These are phyloP conservation scores for Phanerochaete sordida DNA, from an alignment of 768 basidiomycete species.

Conservation along the genomic window DNA sequence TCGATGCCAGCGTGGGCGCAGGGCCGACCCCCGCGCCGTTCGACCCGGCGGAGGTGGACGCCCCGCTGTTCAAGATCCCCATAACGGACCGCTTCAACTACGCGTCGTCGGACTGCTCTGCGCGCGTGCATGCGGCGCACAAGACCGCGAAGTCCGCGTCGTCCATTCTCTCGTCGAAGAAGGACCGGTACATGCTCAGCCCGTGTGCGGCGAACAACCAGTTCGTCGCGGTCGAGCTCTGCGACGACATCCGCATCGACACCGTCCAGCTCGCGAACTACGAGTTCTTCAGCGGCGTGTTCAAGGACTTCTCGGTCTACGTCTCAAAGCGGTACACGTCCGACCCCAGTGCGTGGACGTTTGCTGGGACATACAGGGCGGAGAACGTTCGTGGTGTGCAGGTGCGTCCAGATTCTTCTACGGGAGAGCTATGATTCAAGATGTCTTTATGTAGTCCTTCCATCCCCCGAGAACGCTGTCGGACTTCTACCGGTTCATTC, in stretches of 20 bases:
- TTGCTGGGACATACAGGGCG: slow-evolving; percentile 80
- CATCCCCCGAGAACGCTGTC: slow-evolving; percentile 68
- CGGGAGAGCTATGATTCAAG: background rate
- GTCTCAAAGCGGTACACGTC: slow-evolving; percentile 47
- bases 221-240: slow-evolving; percentile 92
- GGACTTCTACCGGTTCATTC: slow-evolving; percentile 91
- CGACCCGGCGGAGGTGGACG: slow-evolving; percentile 25
- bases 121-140: slow-evolving; percentile 84
- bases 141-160: slow-evolving; percentile 77
- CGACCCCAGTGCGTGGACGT: slow-evolving; percentile 40
- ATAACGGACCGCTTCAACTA: slow-evolving; percentile 91
- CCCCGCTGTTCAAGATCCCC: slow-evolving; percentile 71
- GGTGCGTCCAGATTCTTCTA: slow-evolving; percentile 41
- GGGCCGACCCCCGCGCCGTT: slow-evolving; percentile 8
- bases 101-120: slow-evolving; percentile 89
- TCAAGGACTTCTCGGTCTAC: slow-evolving; percentile 87
- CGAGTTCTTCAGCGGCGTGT: slow-evolving; percentile 97
- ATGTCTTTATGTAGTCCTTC: slow-evolving; percentile 51
- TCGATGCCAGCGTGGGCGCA: slow-evolving; percentile 12
- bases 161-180: slow-evolving; percentile 83
- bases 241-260: slow-evolving; percentile 96
- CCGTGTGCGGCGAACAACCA: slow-evolving; percentile 69
- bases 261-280: slow-evolving; percentile 95
- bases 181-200: slow-evolving; percentile 95
- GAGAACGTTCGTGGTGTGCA: slow-evolving; percentile 91